Conservation (phyloP, 1,139 yeast genomes). For the Candida gigantensis region DNA sequence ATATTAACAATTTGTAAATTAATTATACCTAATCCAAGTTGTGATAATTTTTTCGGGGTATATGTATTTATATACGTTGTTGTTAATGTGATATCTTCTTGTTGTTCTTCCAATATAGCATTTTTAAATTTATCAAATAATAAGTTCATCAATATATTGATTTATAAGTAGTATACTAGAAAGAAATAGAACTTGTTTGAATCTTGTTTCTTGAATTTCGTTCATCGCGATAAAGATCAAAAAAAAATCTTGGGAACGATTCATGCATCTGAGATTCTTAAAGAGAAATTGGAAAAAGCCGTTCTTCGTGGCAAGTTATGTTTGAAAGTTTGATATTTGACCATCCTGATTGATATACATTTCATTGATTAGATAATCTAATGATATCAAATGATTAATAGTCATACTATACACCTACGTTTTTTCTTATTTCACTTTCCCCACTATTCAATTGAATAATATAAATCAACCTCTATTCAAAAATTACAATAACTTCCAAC, state of each 20-base stretch:
- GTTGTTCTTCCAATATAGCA: slow-evolving; percentile 58
- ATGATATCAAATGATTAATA: slow-evolving; percentile 9
- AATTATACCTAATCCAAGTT: slow-evolving; percentile 71
- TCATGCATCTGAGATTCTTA: slow-evolving; percentile 15
- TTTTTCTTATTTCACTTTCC: too few relatives aligned
- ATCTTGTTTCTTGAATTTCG: slow-evolving; percentile 14
- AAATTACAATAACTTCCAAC: background rate
- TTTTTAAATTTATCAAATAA: slow-evolving; percentile 18
- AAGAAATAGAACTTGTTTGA: too few relatives aligned
- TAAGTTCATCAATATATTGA: slow-evolving; percentile 14
- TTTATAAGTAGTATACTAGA: too few relatives aligned
- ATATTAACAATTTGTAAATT: slow-evolving; percentile 62
- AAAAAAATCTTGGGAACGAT: too few relatives aligned
- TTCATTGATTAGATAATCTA: slow-evolving; percentile 7
- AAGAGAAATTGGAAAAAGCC: background rate
- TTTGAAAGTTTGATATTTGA: slow-evolving; percentile 16
- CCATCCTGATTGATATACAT: slow-evolving; percentile 13
- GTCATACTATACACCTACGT: too few relatives aligned
- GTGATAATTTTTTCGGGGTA: slow-evolving; percentile 66
- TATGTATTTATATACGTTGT: slow-evolving; percentile 48
- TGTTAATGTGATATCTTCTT: slow-evolving; percentile 59
- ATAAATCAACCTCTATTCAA: background rate
- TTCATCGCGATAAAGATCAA: too few relatives aligned
- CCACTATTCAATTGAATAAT: background rate
- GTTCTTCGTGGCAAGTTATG: too few relatives aligned